phyloP scores from a whole-genome alignment of 495 filamentous ascomycete genomes.

The Usnea hakonensis region DNA sequence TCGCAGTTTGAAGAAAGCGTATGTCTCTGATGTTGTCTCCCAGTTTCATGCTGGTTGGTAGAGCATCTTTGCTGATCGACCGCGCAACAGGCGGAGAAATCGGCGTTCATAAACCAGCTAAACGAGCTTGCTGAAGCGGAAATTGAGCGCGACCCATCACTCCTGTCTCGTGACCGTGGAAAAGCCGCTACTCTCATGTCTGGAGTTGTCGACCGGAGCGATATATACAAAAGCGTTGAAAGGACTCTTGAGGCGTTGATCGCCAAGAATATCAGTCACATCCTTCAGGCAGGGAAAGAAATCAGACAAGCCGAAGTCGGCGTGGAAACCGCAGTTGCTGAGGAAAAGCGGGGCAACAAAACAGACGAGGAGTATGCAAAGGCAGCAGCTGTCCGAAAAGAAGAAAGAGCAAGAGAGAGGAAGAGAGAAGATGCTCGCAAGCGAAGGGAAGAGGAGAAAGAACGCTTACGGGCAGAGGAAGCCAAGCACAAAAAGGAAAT shows the following conservation, averaged over 20 bases:
- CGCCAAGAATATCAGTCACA: constrained; percentile 51
- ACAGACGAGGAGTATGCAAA: constrained; percentile 75
- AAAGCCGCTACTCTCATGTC: constrained; percentile 81
- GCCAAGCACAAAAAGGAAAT: constrained; percentile 57
- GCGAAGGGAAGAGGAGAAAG: constrained; percentile 61
- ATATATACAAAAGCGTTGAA: constrained; percentile 70
- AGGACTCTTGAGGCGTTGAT: constrained; percentile 60
- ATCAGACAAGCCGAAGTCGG: constrained; percentile 68
- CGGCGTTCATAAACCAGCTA: constrained; percentile 55
- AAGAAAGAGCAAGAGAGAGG: constrained; percentile 56
- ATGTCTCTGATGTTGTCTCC: constrained; percentile 26
- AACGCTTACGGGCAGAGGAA: constrained; percentile 54
- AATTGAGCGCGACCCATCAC: constrained; percentile 68
- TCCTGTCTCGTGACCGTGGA: constrained; percentile 68
- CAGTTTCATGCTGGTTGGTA: background rate
- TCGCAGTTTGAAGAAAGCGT: constrained; percentile 71
- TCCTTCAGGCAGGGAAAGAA: constrained; percentile 60
- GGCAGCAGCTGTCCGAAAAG: constrained; percentile 58
- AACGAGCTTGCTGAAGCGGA: constrained; percentile 69
- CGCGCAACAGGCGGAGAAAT: constrained; percentile 35
- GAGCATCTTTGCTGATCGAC: constrained; percentile 6
- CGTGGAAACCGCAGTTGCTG: constrained; percentile 58
- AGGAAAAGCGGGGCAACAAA: constrained; percentile 62
- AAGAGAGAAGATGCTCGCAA: constrained; percentile 53
- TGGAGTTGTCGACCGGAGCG: constrained; percentile 73